A percentile compares a stretch with the other conserved stretches of the same genome.
These are phyloP conservation scores for Coemansia sp. DNA, from an alignment of 192 early-diverging fungal genomes.

Conservation along the genomic window DNA sequence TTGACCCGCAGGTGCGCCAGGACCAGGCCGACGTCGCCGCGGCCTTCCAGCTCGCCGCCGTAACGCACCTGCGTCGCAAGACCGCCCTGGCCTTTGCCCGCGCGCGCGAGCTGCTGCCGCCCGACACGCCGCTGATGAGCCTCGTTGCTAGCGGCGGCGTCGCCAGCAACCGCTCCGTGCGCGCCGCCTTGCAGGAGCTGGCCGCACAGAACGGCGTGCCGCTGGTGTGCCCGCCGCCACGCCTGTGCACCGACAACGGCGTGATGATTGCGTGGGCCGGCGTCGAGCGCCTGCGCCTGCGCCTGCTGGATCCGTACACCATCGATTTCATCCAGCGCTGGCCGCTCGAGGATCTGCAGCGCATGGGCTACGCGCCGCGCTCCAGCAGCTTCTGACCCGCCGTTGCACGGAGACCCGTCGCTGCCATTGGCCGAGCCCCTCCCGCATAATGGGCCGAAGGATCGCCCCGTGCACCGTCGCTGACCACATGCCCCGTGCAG, in stretches of 20 bases:
- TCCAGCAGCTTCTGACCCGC: constrained; percentile 9
- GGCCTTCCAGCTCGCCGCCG: constrained; percentile 62
- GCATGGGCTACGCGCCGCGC: constrained; percentile 21
- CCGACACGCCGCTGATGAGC: constrained; percentile 27
- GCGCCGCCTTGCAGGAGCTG: constrained; percentile 38
- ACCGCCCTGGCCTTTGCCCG: constrained; percentile 53
- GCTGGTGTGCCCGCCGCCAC: constrained; percentile 72
- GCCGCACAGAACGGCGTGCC: constrained; percentile 44
- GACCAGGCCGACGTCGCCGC: constrained; percentile 63
- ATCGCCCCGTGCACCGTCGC: too few relatives aligned
- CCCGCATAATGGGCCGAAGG: too few relatives aligned
- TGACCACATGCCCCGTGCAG: too few relatives aligned
- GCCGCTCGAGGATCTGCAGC: constrained; percentile 60
- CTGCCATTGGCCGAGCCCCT: too few relatives aligned
- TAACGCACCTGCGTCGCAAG: constrained; percentile 63
- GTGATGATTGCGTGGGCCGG: constrained; percentile 86
- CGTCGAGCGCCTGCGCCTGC: constrained; percentile 61
- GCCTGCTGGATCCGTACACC: constrained; percentile 65
- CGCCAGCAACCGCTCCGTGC: constrained; percentile 65
- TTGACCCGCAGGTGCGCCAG: constrained; percentile 17
- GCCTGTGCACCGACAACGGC: constrained; percentile 77
- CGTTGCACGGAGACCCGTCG: too few relatives aligned
- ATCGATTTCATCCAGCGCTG: constrained; percentile 73
- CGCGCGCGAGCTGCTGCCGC: constrained; percentile 27
- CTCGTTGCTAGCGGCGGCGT: constrained; percentile 76